These are phyloP conservation scores for Larix kaempferi DNA, from an alignment of 75 land plant species.

Conservation along the genomic window DNA sequence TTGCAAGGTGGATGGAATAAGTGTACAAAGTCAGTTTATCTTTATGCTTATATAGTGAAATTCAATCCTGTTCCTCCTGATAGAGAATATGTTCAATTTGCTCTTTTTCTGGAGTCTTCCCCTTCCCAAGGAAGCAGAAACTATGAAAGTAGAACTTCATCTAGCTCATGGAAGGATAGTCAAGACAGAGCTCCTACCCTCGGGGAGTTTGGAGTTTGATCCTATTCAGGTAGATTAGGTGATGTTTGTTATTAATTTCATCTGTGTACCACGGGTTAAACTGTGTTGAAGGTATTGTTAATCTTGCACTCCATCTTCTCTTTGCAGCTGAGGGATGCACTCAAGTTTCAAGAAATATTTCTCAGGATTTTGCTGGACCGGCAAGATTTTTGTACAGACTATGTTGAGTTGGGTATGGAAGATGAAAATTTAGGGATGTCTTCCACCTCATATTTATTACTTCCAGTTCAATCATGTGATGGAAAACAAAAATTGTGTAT, in stretches of 20 bases:
- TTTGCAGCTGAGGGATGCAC: constrained; percentile 50
- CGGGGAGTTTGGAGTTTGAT: constrained; percentile 39
- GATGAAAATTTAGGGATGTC: constrained; percentile 5
- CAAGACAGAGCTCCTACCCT: constrained; percentile 39
- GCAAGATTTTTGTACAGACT: constrained; percentile 25
- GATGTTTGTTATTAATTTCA: background rate
- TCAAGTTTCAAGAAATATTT: constrained; percentile 61
- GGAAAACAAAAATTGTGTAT: constrained; percentile 18
- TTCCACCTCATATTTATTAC: constrained; percentile 53
- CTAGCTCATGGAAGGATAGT: constrained; percentile 68
- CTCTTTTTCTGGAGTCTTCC: constrained; percentile 65
- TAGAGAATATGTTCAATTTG: constrained; percentile 63
- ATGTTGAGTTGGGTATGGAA: constrained; percentile 36
- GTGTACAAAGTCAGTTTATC: constrained; percentile 12
- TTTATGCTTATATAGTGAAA: constrained; percentile 50
- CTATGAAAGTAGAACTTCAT: constrained; percentile 55
- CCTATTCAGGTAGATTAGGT: constrained; percentile 45
- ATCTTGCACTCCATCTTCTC: background rate
- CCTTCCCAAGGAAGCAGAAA: constrained; percentile 65
- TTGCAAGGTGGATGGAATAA: constrained; percentile 46
- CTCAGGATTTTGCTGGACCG: constrained; percentile 66
- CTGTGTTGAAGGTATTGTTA: background rate
- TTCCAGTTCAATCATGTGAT: constrained; percentile 35
- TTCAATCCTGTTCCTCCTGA: constrained; percentile 58
- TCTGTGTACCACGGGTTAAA: background rate